Percentiles rank a stretch among this genome's conserved stretches.
phyloP scores from a whole-genome alignment of 2,329 filamentous ascomycete genomes.

The Diaporthe vaccinii region DNA sequence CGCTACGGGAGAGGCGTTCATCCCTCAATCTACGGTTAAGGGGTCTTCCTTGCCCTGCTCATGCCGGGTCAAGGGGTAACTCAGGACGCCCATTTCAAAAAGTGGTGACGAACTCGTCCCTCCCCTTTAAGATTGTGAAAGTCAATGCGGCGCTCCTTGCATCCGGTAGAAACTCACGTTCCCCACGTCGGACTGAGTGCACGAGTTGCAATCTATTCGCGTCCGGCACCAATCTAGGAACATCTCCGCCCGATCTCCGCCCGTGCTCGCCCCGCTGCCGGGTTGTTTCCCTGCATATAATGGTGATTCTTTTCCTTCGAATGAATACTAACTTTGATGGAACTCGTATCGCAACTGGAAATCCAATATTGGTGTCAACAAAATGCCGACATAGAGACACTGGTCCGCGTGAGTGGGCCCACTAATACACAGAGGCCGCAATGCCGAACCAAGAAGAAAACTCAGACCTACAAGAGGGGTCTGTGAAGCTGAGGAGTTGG shows the following conservation, averaged over 20 bases:
- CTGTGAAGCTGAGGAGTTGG: too few relatives aligned
- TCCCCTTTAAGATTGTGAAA: not conserved
- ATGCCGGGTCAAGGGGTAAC: not conserved
- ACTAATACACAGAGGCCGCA: not conserved
- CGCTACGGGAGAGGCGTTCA: conserved; percentile 23
- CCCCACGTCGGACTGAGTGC: not conserved
- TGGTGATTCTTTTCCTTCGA: not conserved
- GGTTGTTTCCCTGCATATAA: not conserved
- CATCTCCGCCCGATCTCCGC: conserved; percentile 14
- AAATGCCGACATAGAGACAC: not conserved
- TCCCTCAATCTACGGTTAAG: conserved; percentile 16
- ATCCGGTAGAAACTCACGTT: not conserved
- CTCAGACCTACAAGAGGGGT: too few relatives aligned
- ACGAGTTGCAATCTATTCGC: conserved; percentile 8
- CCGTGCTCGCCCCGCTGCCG: not conserved
- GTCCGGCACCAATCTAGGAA: conserved; percentile 15
- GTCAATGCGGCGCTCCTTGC: conserved; percentile 8
- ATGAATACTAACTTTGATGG: not conserved
- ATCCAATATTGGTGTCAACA: too few relatives aligned
- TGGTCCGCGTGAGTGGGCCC: not conserved
- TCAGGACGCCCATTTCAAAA: not conserved
- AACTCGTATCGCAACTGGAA: not conserved
- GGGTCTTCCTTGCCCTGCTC: conserved; percentile 16
- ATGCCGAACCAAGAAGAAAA: not conserved
- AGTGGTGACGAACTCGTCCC: conserved; percentile 1